Conservation (phyloP, 352 stramenopile genomes). For the Lagenidium sp. region DNA sequence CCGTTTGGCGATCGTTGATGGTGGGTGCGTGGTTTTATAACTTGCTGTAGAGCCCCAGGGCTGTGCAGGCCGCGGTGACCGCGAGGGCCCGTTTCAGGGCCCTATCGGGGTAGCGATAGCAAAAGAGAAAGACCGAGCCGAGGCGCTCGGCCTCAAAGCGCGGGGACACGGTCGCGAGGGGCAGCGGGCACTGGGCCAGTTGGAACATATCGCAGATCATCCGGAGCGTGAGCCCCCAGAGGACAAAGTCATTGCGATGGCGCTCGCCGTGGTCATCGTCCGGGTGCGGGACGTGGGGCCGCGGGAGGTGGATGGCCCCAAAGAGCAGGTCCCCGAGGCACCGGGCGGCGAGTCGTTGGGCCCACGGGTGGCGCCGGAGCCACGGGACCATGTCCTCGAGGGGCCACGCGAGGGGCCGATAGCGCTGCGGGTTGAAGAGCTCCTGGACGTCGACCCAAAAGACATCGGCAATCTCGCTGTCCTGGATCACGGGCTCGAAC, state of each 20-base stretch:
- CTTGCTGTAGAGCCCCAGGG: too few relatives aligned
- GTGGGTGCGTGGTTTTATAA: too few relatives aligned
- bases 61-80: conserved; percentile 29
- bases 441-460: conserved; percentile 82
- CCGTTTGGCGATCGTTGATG: too few relatives aligned
- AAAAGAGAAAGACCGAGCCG: conserved; percentile 40
- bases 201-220: conserved; percentile 50
- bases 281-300: conserved; percentile 22
- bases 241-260: conserved; percentile 57
- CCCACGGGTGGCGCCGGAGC: conserved; percentile 20
- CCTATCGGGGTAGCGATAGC: conserved; percentile 40
- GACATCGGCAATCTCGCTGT: conserved; percentile 60
- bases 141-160: conserved; percentile 47
- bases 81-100: conserved; percentile 31
- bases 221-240: conserved; percentile 78
- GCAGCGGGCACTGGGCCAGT: conserved; percentile 26
- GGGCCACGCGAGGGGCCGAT: conserved; percentile 44
- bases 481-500: conserved; percentile 44
- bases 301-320: conserved; percentile 64
- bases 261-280: conserved; percentile 37
- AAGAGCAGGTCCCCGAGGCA: conserved; percentile 56
- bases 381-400: conserved; percentile 44
- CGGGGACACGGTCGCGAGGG: conserved; percentile 37
- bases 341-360: conserved; percentile 20
- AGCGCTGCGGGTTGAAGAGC: conserved; percentile 47